phyloP scores from a whole-genome alignment of 164 flowering plant species.

The Santalum album region DNA sequence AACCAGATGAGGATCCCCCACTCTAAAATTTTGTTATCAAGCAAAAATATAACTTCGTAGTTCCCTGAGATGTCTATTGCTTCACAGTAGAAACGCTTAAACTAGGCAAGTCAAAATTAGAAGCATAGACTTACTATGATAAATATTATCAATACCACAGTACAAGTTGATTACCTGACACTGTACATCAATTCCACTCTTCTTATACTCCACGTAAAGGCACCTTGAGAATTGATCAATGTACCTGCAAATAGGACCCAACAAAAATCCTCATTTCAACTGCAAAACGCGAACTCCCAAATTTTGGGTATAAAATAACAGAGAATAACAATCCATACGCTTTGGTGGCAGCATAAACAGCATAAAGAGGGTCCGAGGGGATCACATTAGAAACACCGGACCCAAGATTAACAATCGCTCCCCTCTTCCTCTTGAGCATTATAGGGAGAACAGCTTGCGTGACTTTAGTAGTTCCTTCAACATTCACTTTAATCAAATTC shows the following conservation, averaged over 20 bases:
- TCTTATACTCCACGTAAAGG: constrained; percentile 36
- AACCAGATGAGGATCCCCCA: no score
- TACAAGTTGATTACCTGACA: no score
- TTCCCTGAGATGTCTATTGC: no score
- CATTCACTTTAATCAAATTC: constrained; percentile 62
- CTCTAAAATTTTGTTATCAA: no score
- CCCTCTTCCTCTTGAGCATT: constrained; percentile 79
- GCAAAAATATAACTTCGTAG: no score
- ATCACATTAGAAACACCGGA: constrained; percentile 77
- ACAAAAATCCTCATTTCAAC: not conserved
- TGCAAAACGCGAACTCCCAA: not conserved
- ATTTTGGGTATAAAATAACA: not conserved
- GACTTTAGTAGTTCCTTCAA: constrained; percentile 73
- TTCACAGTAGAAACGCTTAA: no score
- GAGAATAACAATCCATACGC: constrained; percentile 24
- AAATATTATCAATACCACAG: not conserved
- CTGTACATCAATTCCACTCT: constrained; percentile 42
- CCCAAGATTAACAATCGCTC: constrained; percentile 89
- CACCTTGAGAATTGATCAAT: constrained; percentile 38
- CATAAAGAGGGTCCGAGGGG: constrained; percentile 81
- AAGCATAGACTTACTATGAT: no score
- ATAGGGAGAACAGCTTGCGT: constrained; percentile 70
- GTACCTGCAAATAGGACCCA: constrained; percentile 20
- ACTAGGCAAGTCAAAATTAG: no score
- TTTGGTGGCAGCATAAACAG: constrained; percentile 90